Evolutionary conservation across 1,284 basidiomycete genomes (phyloP).

Genomic region (Leccinum ambiguum): DNA sequence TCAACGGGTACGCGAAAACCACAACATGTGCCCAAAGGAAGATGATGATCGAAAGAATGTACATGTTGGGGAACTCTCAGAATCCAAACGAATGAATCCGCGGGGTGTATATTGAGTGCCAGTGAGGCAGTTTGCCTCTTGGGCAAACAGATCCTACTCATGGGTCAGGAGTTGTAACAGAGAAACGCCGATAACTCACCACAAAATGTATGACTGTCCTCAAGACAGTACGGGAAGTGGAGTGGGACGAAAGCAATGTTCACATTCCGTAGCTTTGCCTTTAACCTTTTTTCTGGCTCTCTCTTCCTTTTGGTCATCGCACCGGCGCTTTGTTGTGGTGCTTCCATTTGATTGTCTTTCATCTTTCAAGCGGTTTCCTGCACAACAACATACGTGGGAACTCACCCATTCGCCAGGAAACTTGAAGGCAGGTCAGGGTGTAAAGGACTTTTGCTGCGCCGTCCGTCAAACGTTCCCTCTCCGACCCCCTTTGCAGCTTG

Average conservation of each 20-base stretch:
- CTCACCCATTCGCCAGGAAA: background rate
- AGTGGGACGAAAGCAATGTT: background rate
- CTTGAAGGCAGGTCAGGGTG: background rate
- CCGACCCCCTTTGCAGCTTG: background rate
- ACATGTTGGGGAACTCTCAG: slow-evolving; percentile 12
- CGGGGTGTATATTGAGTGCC: background rate
- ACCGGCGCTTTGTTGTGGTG: slow-evolving; percentile 5
- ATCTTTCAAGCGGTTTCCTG: background rate
- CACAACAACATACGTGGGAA: slow-evolving; percentile 2
- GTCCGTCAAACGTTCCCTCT: background rate
- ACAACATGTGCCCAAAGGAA: slow-evolving; percentile 3
- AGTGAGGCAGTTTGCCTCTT: slow-evolving; percentile 5
- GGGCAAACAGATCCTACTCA: slow-evolving; percentile 2
- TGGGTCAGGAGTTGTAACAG: background rate
- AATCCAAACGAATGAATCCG: slow-evolving; percentile 1
- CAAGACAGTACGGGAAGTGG: slow-evolving; percentile 4
- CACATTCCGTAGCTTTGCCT: slow-evolving; percentile 4
- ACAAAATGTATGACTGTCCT: slow-evolving; percentile 3
- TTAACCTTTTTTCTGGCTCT: background rate
- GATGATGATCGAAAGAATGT: background rate
- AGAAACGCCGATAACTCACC: background rate
- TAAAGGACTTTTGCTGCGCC: background rate
- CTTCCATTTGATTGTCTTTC: background rate
- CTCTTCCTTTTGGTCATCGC: slow-evolving; percentile 2
- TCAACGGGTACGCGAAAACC: slow-evolving; percentile 9